Evolutionary conservation across 768 basidiomycete species (phyloP), one percentile per base, ranked within the genome.

Genomic region (Tricholoma flavovirens): DNA sequence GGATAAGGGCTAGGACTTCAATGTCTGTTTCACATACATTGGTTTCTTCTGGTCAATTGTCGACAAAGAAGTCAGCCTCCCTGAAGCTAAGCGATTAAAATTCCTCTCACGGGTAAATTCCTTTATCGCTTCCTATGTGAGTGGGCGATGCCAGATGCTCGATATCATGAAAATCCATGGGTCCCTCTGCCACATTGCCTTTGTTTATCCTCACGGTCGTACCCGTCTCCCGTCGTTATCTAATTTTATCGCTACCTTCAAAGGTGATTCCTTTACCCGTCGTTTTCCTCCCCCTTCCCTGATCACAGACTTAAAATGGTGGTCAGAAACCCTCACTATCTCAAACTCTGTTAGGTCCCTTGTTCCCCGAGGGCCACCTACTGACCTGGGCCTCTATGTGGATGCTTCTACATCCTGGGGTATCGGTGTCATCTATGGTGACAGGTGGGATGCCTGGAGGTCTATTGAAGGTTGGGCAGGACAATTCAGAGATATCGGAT

Each of bases 31-130:
- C 5, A 62, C 49, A 1, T 75, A 70, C 55, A 67, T 73, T 11
- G 71, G 73, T 3, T 69, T 75, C 54, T 51, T 58, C 0, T 76
- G 73, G 75, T 60, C 72, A 54, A 51, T 76, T 9, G 42, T 35
- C 1, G 3, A 30, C 0, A 60, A 60, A 10, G 54, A 33, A 0
- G 71, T 77, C 2, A 59, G 60, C 4, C 64, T 76, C 8, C 69
- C 71, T 0, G 63, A 68, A 15, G 38, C 49, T 14, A 75, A 74
- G 38, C 54, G 62, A 0, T 29, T 61, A 4, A 73, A 71, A 35
- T 72, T 69, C 59, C 60, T 67, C 3, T 36, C 46, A 2, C 46
- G 66, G 1, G 54, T 64, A 36, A 14, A 2, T 68, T 67, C 49
- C 46, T 66, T 26, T 36, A 50, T 10, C 3, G 3, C n/a, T 60